Evolutionary conservation across 345 rosid species (phyloP), one percentile per base, ranked within the genome.

Genomic region (Lepidium africanum): DNA sequence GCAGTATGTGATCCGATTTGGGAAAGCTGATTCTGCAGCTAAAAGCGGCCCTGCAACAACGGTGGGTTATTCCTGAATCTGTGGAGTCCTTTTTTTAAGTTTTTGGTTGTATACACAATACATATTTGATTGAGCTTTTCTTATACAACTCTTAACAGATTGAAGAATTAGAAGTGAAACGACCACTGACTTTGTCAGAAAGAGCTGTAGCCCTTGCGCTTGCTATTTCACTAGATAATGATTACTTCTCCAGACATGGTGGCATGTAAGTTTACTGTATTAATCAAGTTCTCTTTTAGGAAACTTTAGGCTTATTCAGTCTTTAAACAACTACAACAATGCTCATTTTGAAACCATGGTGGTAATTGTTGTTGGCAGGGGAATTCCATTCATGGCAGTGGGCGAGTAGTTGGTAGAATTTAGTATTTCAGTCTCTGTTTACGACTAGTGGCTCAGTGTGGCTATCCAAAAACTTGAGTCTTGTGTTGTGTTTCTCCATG

Each of bases 211-310:
- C 89, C 8, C 71, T 91, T 47, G 88, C 99, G 40, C 87, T 94
- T 47, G 99, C 99, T 45, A 89, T 94, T 69, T 94, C 97, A 27
- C 79, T 94, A 56, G 99, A 91, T 59, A 94, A 94, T 73, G 96
- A 88, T 75, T 94, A 90, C 71, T 94, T 94, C 77, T 94, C 99
- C 2, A 84, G 95, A 77, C 99, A 86, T 67, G 91, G 97, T 59
- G 96, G 96, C 82, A 80, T 86, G 98, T 93, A 83, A 67, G 81
- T 70, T 59, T 38, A 21, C 9, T 39, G 30, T 9, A 1, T 21
- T 32, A 48, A 30, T 30, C 17, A 0, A 10, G 19, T 25, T 7
- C 54, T 33, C 9, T 48, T 17, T 17, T 30, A 35, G 16, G 38
- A 35, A 45, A 6, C 4, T 54, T 67, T 39, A 0, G 12, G 13